These are phyloP conservation scores for Vitis amurensis DNA, from an alignment of 164 flowering plant species.

Conservation along the genomic window DNA sequence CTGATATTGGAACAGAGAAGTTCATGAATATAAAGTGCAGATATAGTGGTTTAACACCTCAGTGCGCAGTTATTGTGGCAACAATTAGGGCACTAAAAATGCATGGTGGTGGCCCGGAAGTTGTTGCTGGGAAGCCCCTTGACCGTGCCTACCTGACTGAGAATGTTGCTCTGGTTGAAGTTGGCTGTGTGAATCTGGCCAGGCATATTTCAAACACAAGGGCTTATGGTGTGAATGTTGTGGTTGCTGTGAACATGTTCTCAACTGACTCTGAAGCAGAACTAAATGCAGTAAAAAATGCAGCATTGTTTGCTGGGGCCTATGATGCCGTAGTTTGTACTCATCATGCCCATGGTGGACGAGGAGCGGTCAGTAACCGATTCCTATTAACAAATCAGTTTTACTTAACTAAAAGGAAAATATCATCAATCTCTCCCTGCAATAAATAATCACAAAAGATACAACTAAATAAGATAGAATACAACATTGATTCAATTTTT, in stretches of 20 bases:
- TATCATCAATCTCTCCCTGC: background rate
- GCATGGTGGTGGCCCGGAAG: conserved; percentile 99
- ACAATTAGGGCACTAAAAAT: conserved; percentile 96
- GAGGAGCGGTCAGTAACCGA: conserved; percentile 84
- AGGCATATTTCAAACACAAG: conserved; percentile 83
- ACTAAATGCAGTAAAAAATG: conserved; percentile 68
- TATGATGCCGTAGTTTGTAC: conserved; percentile 94
- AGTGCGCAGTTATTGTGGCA: conserved; percentile 96
- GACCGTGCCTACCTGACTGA: conserved; percentile 85
- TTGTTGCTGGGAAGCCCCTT: conserved; percentile 95
- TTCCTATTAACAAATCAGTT: background rate
- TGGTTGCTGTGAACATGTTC: conserved; percentile 91
- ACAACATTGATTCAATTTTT: background rate
- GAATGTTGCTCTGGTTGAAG: conserved; percentile 88
- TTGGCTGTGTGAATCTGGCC: conserved; percentile 90
- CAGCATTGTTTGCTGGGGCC: conserved; percentile 91
- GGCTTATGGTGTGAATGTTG: conserved; percentile 90
- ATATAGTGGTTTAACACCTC: conserved; percentile 87
- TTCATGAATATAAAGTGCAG: conserved; percentile 96
- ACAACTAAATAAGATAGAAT: background rate
- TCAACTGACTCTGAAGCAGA: conserved; percentile 92
- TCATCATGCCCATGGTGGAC: conserved; percentile 99
- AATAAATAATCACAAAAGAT: background rate
- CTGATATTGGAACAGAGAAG: conserved; percentile 97
- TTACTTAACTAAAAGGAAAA: background rate